Conservation (phyloP, 768 basidiomycete species). For the Amanita rubescens region DNA sequence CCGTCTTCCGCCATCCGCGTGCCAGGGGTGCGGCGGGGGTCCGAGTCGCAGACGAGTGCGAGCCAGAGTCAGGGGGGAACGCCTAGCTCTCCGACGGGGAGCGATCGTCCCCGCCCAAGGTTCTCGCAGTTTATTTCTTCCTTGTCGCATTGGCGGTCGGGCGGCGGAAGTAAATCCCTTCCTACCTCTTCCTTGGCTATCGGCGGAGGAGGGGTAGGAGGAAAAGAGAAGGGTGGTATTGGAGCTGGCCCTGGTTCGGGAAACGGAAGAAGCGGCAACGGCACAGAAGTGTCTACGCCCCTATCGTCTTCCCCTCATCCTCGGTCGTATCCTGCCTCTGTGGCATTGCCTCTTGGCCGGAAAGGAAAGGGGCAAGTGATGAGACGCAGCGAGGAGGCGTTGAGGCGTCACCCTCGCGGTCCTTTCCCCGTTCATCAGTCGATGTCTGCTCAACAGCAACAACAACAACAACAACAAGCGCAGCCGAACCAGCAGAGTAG, state of each 20-base stretch:
- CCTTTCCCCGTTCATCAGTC: constrained; percentile 6
- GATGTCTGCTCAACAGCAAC: not conserved
- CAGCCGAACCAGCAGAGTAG: not conserved
- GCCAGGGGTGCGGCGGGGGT: constrained; percentile 18
- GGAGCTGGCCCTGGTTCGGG: not conserved
- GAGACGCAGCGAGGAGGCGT: constrained; percentile 43
- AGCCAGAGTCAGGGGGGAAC: constrained; percentile 8
- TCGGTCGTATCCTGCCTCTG: not conserved
- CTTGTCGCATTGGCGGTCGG: constrained; percentile 26
- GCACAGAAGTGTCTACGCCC: no score
- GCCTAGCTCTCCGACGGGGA: constrained; percentile 13
- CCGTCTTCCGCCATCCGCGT: not conserved
- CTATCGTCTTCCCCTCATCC: not conserved
- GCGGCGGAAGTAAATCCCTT: constrained; percentile 5
- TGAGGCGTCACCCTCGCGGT: constrained; percentile 21
- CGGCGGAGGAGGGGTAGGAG: not conserved
- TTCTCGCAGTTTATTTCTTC: constrained; percentile 19
- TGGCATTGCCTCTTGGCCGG: not conserved
- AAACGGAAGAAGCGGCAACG: not conserved
- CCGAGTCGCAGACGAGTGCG: constrained; percentile 17
- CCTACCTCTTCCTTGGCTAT: not conserved
- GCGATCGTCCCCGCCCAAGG: constrained; percentile 13
- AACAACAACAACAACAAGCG: not conserved
- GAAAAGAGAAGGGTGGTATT: not conserved
- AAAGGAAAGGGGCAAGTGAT: constrained; percentile 8